These are phyloP conservation scores for Cordia subcordata DNA, from an alignment of 257 asterid species.

Conservation along the genomic window DNA sequence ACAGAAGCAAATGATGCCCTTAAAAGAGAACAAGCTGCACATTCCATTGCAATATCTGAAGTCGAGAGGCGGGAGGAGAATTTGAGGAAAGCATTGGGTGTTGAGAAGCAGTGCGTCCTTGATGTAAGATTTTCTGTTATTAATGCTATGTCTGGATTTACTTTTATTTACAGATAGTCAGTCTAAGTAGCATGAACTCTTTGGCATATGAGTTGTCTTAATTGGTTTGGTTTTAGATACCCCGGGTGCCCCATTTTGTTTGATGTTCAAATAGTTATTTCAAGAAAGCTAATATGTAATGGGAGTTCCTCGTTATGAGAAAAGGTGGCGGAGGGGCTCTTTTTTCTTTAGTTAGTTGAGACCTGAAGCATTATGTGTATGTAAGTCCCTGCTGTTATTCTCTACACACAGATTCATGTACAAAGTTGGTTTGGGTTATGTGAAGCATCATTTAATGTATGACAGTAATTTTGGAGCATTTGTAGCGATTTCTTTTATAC, in stretches of 20 bases:
- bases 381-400: not conserved
- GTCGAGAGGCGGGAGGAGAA: constrained; percentile 87
- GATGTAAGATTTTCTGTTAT: constrained; percentile 56
- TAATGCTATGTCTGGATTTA: no score
- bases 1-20: constrained; percentile 52
- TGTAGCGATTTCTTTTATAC: no score
- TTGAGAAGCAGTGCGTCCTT: constrained; percentile 78
- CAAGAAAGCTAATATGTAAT: not conserved
- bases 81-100: constrained; percentile 87
- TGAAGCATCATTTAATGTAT: no score
- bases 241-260: not conserved
- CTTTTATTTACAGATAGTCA: not conserved
- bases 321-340: not conserved
- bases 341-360: not conserved
- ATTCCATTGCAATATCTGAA: constrained; percentile 63
- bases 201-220: not conserved
- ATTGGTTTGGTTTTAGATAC: no score
- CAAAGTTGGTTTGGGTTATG: no score
- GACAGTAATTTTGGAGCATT: no score
- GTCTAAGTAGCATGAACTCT: not conserved
- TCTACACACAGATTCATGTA: not conserved
- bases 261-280: not conserved
- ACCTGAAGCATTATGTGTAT: not conserved
- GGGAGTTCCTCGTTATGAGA: no score
- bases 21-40: constrained; percentile 66